Evolutionary conservation across 202 grass and related monocot genomes (phyloP).

Genomic region (Zoysia matrella): DNA sequence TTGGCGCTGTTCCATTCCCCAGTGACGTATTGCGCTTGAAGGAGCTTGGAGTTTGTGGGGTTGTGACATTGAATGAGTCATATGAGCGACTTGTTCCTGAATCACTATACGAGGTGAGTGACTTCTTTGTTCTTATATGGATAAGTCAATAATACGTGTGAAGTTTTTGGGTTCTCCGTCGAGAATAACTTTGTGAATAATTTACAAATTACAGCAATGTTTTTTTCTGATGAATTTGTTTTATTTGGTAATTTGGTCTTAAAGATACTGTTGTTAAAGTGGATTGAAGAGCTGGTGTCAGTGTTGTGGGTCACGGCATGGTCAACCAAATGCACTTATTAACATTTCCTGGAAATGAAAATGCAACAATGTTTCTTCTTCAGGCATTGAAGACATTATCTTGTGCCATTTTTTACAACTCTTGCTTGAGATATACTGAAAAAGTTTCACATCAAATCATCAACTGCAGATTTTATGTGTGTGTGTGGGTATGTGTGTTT

Average conservation of each 20-base stretch:
- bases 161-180: too few species aligned
- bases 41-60: conserved; percentile 82
- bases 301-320: background rate
- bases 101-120: conserved; percentile 70
- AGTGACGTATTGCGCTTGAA: conserved; percentile 79
- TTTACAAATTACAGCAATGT: too few species aligned
- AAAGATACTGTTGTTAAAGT: background rate
- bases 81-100: conserved; percentile 88
- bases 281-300: background rate
- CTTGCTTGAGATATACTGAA: background rate
- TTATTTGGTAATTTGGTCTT: conserved; percentile 7
- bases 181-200: too few species aligned
- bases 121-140: too few species aligned
- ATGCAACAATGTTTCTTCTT: background rate
- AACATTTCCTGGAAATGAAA: background rate
- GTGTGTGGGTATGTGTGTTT: background rate
- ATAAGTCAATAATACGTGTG: too few species aligned
- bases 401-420: background rate
- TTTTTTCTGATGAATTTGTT: background rate
- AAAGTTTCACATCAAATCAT: background rate
- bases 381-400: background rate
- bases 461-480: background rate
- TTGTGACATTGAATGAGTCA: conserved; percentile 89
- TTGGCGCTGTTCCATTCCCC: conserved; percentile 92
- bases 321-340: background rate